Base-by-base conservation (phyloP, 768 basidiomycete species). In the Filobasidium wieringae region DNA sequence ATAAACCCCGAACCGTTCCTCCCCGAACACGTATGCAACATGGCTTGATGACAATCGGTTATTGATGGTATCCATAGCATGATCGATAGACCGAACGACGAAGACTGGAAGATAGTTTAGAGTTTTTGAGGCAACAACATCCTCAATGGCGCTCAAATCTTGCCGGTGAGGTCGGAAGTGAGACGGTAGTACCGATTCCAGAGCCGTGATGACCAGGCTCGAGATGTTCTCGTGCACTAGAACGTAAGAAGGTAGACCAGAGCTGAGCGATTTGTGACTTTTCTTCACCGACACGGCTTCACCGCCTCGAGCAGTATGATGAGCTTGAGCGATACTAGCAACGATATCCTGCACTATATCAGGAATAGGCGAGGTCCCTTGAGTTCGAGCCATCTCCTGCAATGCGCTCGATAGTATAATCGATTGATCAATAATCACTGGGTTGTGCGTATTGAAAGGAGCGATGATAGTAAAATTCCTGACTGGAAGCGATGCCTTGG, bases 31-130 rank as follows among this genome's bases (percentile, higher is more conserved):
- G 32, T 53, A 59, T 14, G 45, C 43, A 7, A 32, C 45, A 33
- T 36, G 50, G 15, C 39, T 43, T 27, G 29, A 40, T 36, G 32
- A 26, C 19, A 30, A 19, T 6, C 41, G 37, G 24, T 49, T 37
- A 29, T 59, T 51, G 2, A 59, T 36, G 29, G 39, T 26, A 51
- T 59, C 58, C 12, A 59, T 14, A 3, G 58, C 58, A 22, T 37
- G 41, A 31, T 59, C 58, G 14, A 59, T 26, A n/a, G 51, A 43
- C 15, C 30, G 32, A 24, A 59, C 58, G 33, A 19, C 29, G 24
- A 59, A 59, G 8, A 59, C 33, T 3, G 58, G 58, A 31, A 59
- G 29, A 26, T 59, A 59, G 41, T 53, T 52, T 7, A 58, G 57
- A 34, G 51, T 52, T 22, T 14, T 32, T 32, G 32, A 32, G 17